Conservation (phyloP, 2,329 filamentous ascomycete genomes). For the Xylaria sp. region DNA sequence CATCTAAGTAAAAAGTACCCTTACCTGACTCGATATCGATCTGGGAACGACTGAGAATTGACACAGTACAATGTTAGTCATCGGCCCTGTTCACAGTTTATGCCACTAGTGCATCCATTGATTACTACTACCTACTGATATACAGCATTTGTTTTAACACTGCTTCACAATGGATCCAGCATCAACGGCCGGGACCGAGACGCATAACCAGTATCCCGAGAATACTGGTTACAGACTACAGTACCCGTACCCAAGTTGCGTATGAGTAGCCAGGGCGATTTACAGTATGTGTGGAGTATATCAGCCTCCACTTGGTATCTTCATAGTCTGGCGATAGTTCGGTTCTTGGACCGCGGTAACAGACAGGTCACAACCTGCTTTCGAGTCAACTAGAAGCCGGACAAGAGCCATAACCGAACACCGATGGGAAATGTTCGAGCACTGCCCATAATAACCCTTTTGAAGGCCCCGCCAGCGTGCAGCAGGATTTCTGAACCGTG, state of each 20-base stretch:
- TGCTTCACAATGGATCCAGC: neutral
- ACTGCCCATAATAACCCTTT: slow-evolving; percentile 5
- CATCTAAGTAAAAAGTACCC: neutral
- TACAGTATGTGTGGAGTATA: neutral
- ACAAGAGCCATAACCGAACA: slow-evolving; percentile 2
- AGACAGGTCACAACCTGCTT: neutral
- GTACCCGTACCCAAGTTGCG: neutral
- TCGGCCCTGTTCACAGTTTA: neutral
- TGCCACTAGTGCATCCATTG: neutral
- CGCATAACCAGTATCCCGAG: neutral
- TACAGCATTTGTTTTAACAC: neutral
- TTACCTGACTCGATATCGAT: neutral
- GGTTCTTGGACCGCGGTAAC: neutral
- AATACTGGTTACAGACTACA: neutral
- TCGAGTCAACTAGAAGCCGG: slow-evolving; percentile 1
- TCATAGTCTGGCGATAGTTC: neutral
- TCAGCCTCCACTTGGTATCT: slow-evolving; percentile 1
- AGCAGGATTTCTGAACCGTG: slow-evolving; percentile 29
- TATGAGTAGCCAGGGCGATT: neutral
- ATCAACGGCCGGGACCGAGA: neutral
- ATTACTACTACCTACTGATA: neutral
- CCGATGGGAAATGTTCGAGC: neutral
- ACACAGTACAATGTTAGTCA: neutral
- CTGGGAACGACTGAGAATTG: slow-evolving; percentile 1
- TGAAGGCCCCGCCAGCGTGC: slow-evolving; percentile 20